These are phyloP conservation scores for Capsicum baccatum DNA, from an alignment of 257 asterid genomes.

Conservation along the genomic window DNA sequence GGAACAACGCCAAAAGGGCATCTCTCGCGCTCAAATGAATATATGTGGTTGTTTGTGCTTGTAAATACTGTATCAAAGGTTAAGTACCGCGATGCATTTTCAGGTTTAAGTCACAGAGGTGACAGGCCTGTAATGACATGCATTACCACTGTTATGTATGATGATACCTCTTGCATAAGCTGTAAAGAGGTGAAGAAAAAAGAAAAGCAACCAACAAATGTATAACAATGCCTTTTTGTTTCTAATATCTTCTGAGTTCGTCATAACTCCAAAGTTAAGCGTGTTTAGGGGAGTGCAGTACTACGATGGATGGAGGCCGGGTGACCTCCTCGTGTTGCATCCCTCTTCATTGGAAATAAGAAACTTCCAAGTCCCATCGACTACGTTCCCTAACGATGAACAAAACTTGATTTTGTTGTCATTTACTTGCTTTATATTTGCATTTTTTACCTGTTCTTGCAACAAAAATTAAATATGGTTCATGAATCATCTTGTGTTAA, in stretches of 20 bases:
- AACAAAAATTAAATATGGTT: background rate
- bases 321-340: background rate
- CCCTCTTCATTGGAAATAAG: background rate
- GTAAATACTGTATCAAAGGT: constrained; percentile 67
- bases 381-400: background rate
- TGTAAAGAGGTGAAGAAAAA: constrained; percentile 38
- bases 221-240: constrained; percentile 55
- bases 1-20: constrained; percentile 50
- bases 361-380: background rate
- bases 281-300: background rate
- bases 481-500: background rate
- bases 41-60: constrained; percentile 53
- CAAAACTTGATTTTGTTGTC: background rate
- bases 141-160: constrained; percentile 59
- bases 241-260: constrained; percentile 38
- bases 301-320: background rate
- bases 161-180: constrained; percentile 55
- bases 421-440: background rate
- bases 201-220: constrained; percentile 45
- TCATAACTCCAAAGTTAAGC: background rate
- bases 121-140: constrained; percentile 72
- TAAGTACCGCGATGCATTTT: constrained; percentile 56
- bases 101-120: constrained; percentile 92
- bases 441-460: background rate
- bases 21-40: constrained; percentile 51